phyloP scores from a whole-genome alignment of 129 eudicot species.

The Saposhnikovia divaricata region DNA sequence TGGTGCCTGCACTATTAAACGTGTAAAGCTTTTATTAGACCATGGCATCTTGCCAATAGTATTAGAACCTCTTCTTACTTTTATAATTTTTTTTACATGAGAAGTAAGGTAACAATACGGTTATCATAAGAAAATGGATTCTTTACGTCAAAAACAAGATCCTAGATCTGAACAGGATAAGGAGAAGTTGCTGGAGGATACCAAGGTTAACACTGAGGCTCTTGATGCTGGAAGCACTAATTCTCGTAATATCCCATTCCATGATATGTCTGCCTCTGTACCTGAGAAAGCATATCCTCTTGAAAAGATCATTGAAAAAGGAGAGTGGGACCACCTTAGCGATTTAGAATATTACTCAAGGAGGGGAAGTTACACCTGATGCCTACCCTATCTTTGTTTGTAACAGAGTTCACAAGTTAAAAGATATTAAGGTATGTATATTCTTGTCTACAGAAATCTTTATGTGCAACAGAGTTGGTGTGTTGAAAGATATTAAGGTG shows the following conservation, averaged over 20 bases:
- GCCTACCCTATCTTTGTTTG: conserved; percentile 66
- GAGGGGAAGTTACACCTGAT: conserved; percentile 26
- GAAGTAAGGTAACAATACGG: too few species aligned
- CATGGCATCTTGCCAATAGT: conserved; percentile 18
- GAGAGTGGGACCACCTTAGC: conserved; percentile 75
- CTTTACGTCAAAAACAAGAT: conserved; percentile 34
- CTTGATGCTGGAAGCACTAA: conserved; percentile 31
- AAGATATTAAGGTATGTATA: conserved; percentile 46
- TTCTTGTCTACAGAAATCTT: conserved; percentile 15
- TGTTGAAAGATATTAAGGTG: conserved; percentile 59
- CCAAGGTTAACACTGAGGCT: conserved; percentile 38
- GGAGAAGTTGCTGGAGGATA: conserved; percentile 30
- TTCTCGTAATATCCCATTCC: conserved; percentile 68
- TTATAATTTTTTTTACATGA: not conserved
- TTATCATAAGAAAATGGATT: conserved; percentile 30
- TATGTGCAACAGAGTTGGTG: conserved; percentile 57
- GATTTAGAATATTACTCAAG: conserved; percentile 49
- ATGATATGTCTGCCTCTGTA: conserved; percentile 56
- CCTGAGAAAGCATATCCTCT: conserved; percentile 71
- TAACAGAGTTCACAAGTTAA: conserved; percentile 47
- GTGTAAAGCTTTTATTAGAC: conserved; percentile 29
- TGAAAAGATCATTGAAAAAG: conserved; percentile 59
- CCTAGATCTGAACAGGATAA: conserved; percentile 38
- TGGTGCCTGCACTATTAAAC: conserved; percentile 28
- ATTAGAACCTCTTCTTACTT: conserved; percentile 37